phyloP scores from a whole-genome alignment of 306 rosid genomes.

The Cicer yamashitae region DNA sequence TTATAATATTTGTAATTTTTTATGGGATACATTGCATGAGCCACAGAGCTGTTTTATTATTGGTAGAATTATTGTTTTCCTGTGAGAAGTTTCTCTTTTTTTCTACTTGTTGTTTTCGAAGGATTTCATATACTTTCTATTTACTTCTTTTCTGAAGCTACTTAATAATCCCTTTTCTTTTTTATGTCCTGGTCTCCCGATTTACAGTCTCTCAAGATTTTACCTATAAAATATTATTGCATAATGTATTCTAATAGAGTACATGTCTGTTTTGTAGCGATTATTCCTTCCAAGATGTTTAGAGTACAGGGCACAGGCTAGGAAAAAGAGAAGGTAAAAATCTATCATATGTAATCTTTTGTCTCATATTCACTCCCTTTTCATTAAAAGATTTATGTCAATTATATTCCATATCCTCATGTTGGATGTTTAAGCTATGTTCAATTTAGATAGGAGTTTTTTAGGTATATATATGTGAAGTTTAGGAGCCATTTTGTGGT shows the following conservation, averaged over 20 bases:
- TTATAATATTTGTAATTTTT: constrained; percentile 18
- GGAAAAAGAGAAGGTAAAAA: constrained; percentile 73
- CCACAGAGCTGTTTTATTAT: constrained; percentile 20
- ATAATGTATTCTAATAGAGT: constrained; percentile 42
- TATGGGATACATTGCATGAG: constrained; percentile 21
- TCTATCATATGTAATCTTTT: constrained; percentile 25
- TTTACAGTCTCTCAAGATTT: constrained; percentile 28
- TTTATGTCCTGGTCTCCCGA: constrained; percentile 7
- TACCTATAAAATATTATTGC: constrained; percentile 32
- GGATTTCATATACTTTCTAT: constrained; percentile 33
- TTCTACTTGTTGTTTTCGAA: constrained; percentile 25
- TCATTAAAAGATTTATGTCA: not conserved
- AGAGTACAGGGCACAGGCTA: constrained; percentile 69
- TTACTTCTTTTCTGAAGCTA: constrained; percentile 10
- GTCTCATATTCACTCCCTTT: constrained; percentile 24
- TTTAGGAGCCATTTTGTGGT: constrained; percentile 26
- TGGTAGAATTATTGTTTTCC: constrained; percentile 21
- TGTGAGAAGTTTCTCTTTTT: not conserved
- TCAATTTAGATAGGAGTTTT: constrained; percentile 7
- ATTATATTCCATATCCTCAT: not conserved
- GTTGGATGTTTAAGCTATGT: constrained; percentile 27
- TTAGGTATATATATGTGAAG: constrained; percentile 21
- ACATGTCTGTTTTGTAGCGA: constrained; percentile 60
- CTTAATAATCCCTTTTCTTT: constrained; percentile 2
- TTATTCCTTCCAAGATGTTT: constrained; percentile 76